Percentiles rank a stretch among this genome's conserved stretches.
Evolutionary conservation across 75 land plant genomes (phyloP).

Genomic region (Sequoia sempervirens): DNA sequence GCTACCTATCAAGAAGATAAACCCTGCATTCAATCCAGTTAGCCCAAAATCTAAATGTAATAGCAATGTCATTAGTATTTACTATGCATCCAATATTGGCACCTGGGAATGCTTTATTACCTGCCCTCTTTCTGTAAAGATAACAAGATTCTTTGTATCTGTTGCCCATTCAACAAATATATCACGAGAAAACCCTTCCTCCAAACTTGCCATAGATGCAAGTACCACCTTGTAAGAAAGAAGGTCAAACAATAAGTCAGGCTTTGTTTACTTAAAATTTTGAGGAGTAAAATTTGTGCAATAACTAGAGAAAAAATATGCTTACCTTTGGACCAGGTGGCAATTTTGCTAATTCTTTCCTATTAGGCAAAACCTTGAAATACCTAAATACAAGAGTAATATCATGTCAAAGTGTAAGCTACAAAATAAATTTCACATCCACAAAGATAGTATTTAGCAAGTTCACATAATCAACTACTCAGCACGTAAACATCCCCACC

Average conservation of each 20-base stretch:
- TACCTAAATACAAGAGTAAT: slow-evolving; percentile 37
- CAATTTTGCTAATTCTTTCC: slow-evolving; percentile 68
- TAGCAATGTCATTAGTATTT: background rate
- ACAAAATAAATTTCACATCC: background rate
- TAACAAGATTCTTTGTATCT: slow-evolving; percentile 75
- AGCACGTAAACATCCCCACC: background rate
- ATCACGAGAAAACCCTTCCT: slow-evolving; percentile 88
- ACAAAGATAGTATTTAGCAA: background rate
- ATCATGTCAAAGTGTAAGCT: background rate
- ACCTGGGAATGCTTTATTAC: slow-evolving; percentile 20
- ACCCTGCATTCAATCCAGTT: background rate
- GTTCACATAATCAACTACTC: background rate
- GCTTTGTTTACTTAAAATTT: background rate
- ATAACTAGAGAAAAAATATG: background rate
- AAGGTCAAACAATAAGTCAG: slow-evolving; percentile 9
- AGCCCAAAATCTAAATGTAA: background rate
- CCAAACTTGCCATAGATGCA: slow-evolving; percentile 97
- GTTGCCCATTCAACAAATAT: slow-evolving; percentile 90
- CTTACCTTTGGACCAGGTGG: slow-evolving; percentile 83
- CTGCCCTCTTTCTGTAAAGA: slow-evolving; percentile 94
- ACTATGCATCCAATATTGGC: background rate
- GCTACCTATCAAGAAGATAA: background rate
- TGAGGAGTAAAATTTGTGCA: background rate
- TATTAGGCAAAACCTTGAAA: slow-evolving; percentile 52
- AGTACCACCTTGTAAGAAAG: slow-evolving; percentile 65